A percentile compares a stretch with the other conserved stretches of the same genome.
Conservation (phyloP, 805 yeast genomes). For the Pichia membranifaciens region DNA sequence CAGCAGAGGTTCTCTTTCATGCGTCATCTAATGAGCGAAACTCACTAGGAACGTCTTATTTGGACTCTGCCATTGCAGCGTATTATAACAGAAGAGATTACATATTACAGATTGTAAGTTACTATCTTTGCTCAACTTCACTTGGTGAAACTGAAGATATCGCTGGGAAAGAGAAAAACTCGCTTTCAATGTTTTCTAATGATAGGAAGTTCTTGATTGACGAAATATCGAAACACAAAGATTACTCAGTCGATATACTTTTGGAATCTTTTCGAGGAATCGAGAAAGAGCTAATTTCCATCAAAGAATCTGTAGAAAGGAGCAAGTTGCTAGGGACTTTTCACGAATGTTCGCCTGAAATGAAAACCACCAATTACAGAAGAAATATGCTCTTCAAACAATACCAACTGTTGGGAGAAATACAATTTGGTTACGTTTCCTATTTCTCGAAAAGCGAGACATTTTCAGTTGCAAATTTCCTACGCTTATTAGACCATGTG, state of each 20-base stretch:
- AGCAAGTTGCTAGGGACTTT: conserved; percentile 47
- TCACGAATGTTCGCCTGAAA: conserved; percentile 38
- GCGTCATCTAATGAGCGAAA: conserved; percentile 34
- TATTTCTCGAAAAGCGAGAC: conserved; percentile 20
- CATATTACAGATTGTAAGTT: conserved; percentile 60
- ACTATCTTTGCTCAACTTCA: conserved; percentile 26
- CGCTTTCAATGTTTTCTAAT: neutral
- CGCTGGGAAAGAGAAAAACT: neutral
- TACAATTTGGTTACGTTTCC: conserved; percentile 46
- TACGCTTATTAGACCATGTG: conserved; percentile 39
- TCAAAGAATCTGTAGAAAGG: conserved; percentile 48
- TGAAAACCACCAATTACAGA: conserved; percentile 47
- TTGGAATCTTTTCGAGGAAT: conserved; percentile 52
- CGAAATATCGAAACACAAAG: neutral
- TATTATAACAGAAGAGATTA: conserved; percentile 67
- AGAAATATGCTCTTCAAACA: conserved; percentile 57
- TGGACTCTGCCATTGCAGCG: conserved; percentile 61
- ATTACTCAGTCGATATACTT: conserved; percentile 10
- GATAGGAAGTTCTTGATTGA: conserved; percentile 1
- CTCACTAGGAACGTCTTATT: conserved; percentile 41
- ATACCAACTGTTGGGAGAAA: conserved; percentile 68
- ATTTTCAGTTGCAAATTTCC: conserved; percentile 32
- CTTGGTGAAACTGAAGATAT: neutral
- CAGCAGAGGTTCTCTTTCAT: conserved; percentile 61
- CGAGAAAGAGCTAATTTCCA: conserved; percentile 48